Evolutionary conservation across 2,329 filamentous ascomycete genomes (phyloP).

Genomic region (Cadophora sp.): DNA sequence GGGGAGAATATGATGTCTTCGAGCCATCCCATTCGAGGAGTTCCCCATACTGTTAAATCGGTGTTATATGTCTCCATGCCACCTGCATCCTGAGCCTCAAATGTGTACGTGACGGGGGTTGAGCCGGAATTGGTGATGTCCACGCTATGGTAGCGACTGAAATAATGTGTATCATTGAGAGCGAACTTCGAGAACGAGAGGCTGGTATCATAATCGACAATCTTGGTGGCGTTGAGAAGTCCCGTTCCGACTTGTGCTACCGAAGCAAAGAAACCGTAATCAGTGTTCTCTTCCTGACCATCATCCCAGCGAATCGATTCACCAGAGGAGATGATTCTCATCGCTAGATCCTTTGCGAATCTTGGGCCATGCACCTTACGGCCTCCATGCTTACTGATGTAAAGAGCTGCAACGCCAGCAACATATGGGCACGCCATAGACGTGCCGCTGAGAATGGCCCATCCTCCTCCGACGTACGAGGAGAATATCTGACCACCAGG

Average conservation of each 20-base stretch:
- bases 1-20: constrained; percentile 2
- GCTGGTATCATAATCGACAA: neutral
- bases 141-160: neutral
- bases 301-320: constrained; percentile 1
- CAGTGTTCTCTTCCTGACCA: neutral
- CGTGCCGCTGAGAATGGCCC: neutral
- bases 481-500: neutral
- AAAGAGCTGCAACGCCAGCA: neutral
- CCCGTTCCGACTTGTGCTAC: neutral
- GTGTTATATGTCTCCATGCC: neutral
- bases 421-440: neutral
- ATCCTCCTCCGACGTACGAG: neutral
- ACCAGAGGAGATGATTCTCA: neutral
- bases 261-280: neutral
- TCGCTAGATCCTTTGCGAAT: neutral
- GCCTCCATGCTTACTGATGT: neutral
- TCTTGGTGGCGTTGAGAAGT: neutral
- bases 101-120: neutral
- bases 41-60: neutral
- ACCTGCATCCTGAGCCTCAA: neutral
- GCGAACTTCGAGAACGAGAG: neutral
- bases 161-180: neutral
- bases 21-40: neutral
- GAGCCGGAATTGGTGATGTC: neutral
- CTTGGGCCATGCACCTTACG: neutral